Evolutionary conservation across 371 early-diverging fungal species (phyloP).

Genomic region (Rhizomucor pusillus): DNA sequence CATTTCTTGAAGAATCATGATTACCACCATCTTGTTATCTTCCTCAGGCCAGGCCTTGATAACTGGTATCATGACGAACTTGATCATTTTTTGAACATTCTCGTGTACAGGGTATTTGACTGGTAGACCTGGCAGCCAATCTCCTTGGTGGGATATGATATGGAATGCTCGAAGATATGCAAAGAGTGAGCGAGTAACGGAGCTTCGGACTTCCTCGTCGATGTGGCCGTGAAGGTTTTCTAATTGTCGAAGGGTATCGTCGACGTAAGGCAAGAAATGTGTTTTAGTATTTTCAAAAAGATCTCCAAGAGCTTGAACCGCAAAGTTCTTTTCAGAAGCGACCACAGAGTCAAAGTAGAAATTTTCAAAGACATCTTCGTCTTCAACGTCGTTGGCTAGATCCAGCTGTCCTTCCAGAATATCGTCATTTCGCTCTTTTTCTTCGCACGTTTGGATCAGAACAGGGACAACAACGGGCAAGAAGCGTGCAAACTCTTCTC

Average conservation of each 20-base stretch:
- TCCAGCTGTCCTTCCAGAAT: constrained; percentile 46
- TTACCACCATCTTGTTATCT: constrained; percentile 79
- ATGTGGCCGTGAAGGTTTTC: constrained; percentile 65
- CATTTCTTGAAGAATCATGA: constrained; percentile 73
- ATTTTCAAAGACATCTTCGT: constrained; percentile 52
- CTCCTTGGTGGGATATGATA: constrained; percentile 57
- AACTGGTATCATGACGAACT: constrained; percentile 67
- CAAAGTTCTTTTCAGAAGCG: constrained; percentile 91
- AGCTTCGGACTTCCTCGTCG: constrained; percentile 82
- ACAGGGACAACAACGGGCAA: constrained; percentile 74
- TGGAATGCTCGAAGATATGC: constrained; percentile 77
- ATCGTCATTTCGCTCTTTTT: constrained; percentile 63
- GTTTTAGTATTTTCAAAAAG: constrained; percentile 75
- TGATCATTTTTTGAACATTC: constrained; percentile 69
- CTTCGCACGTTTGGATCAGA: constrained; percentile 69
- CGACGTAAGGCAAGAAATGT: constrained; percentile 86
- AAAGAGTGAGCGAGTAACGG: constrained; percentile 69
- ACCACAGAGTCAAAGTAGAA: constrained; percentile 78
- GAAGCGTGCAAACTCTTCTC: constrained; percentile 78
- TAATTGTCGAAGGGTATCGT: constrained; percentile 62
- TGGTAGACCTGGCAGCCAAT: constrained; percentile 78
- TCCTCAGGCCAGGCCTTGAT: constrained; percentile 77
- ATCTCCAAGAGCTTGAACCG: constrained; percentile 84
- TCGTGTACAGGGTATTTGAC: constrained; percentile 67
- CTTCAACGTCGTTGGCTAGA: constrained; percentile 36